These are phyloP conservation scores for Penicillium brasilianum DNA, from an alignment of 2,329 filamentous ascomycete species.

Conservation along the genomic window DNA sequence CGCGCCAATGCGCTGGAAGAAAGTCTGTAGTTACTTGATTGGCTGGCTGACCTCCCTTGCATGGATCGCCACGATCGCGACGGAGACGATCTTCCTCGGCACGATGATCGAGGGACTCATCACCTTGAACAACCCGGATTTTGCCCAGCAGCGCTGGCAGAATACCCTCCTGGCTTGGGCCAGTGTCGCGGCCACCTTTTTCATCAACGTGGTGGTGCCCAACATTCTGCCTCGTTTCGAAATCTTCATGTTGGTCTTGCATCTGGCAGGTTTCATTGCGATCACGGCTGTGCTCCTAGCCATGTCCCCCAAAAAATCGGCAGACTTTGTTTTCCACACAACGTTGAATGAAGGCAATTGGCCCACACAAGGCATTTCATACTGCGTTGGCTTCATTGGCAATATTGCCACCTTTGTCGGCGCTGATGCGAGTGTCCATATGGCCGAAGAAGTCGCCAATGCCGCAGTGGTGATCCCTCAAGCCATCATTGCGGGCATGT, in stretches of 20 bases:
- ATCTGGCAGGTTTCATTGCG: constrained; percentile 55
- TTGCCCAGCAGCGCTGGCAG: constrained; percentile 44
- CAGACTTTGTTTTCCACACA: constrained; percentile 40
- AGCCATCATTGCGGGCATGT: constrained; percentile 42
- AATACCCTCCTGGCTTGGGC: constrained; percentile 49
- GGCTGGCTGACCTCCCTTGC: constrained; percentile 51
- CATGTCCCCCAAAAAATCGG: constrained; percentile 36
- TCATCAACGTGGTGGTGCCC: constrained; percentile 51
- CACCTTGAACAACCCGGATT: constrained; percentile 44
- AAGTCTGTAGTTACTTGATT: constrained; percentile 51
- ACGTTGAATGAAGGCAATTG: constrained; percentile 41
- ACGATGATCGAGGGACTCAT: constrained; percentile 50
- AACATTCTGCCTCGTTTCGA: constrained; percentile 49
- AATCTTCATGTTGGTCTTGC: constrained; percentile 49
- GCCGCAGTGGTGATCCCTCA: constrained; percentile 43
- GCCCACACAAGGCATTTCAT: constrained; percentile 40
- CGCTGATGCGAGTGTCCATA: constrained; percentile 36
- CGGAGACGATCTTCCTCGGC: constrained; percentile 49
- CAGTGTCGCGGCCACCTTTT: constrained; percentile 43
- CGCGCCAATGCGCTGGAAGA: constrained; percentile 46
- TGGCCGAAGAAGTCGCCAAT: constrained; percentile 49
- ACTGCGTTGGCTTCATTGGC: constrained; percentile 43
- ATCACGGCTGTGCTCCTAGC: constrained; percentile 45
- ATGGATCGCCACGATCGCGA: constrained; percentile 51
- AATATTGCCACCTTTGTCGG: constrained; percentile 43